These are phyloP conservation scores for Dalechampia spathulata DNA, from an alignment of 441 rosid genomes.

Conservation along the genomic window DNA sequence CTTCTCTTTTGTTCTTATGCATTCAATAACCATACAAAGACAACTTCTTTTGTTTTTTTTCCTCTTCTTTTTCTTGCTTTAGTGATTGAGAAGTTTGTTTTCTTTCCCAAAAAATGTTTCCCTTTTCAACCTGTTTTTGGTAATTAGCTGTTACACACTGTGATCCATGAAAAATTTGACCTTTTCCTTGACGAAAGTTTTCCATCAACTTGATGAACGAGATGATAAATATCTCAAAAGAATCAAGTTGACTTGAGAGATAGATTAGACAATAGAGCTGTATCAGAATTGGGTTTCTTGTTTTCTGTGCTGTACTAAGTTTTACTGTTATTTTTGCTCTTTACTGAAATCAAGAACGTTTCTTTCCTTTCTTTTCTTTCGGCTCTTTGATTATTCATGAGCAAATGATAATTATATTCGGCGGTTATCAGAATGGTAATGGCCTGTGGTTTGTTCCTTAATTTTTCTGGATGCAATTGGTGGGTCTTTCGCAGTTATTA, in stretches of 20 bases:
- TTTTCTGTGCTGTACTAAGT: slow-evolving; percentile 2
- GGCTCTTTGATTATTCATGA: slow-evolving; percentile 13
- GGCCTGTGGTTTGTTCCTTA: slow-evolving; percentile 13
- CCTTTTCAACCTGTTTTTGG: neutral
- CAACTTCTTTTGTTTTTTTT: neutral
- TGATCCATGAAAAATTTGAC: neutral
- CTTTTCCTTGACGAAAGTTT: neutral
- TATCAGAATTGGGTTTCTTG: neutral
- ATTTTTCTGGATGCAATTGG: no score
- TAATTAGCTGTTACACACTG: neutral
- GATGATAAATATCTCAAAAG: neutral
- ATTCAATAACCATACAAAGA: neutral
- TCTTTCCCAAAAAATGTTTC: neutral
- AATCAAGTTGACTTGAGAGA: neutral
- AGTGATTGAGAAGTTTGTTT: neutral
- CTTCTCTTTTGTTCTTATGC: neutral
- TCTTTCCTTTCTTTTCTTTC: no score
- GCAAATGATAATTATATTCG: slow-evolving; percentile 15
- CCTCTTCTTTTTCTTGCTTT: neutral
- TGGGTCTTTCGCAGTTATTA: slow-evolving; percentile 30
- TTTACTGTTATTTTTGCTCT: slow-evolving; percentile 8
- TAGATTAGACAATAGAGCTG: slow-evolving; percentile 1
- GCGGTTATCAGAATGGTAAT: slow-evolving; percentile 27
- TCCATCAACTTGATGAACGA: neutral
- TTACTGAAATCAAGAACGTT: slow-evolving; percentile 38